Conservation (phyloP, 1,284 basidiomycete species). For the Entoloma clypeatum region DNA sequence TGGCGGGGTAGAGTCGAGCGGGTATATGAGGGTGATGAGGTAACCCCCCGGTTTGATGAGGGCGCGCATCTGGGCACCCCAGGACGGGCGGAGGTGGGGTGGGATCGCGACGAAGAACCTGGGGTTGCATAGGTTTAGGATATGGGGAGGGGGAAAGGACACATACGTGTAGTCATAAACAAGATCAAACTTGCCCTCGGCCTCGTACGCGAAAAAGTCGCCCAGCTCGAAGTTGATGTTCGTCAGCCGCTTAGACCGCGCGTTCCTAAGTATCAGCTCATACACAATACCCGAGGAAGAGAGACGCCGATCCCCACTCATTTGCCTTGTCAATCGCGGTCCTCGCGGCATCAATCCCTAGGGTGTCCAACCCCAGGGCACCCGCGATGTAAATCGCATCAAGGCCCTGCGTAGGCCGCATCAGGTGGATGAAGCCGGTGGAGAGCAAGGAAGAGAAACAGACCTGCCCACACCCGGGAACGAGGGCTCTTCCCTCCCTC, state of each 20-base stretch:
- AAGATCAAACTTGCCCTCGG: conserved; percentile 45
- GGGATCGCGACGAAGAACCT: conserved; percentile 74
- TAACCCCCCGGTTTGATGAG: conserved; percentile 57
- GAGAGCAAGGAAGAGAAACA: conserved; percentile 17
- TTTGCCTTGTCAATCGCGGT: conserved; percentile 50
- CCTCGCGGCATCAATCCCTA: conserved; percentile 56
- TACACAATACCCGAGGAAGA: too few species aligned
- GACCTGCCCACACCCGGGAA: conserved; percentile 73
- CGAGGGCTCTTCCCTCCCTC: conserved; percentile 51
- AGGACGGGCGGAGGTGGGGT: conserved; percentile 47
- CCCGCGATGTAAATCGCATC: conserved; percentile 56
- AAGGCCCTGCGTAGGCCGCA: conserved; percentile 48
- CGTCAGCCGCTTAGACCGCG: too few species aligned
- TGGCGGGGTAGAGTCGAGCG: conserved; percentile 38
- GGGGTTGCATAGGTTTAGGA: neutral
- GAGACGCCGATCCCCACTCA: conserved; percentile 37
- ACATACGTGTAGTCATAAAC: conserved; percentile 69
- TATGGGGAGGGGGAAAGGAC: neutral
- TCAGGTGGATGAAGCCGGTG: neutral
- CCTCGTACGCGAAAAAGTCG: conserved; percentile 53
- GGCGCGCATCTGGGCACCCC: conserved; percentile 54
- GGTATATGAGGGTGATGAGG: conserved; percentile 58
- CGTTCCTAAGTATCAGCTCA: too few species aligned
- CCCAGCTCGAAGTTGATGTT: conserved; percentile 36
- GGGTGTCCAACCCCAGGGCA: conserved; percentile 42